Base-by-base conservation (phyloP, 2,329 filamentous ascomycete genomes). In the Cladosporium sphaerospermum region DNA sequence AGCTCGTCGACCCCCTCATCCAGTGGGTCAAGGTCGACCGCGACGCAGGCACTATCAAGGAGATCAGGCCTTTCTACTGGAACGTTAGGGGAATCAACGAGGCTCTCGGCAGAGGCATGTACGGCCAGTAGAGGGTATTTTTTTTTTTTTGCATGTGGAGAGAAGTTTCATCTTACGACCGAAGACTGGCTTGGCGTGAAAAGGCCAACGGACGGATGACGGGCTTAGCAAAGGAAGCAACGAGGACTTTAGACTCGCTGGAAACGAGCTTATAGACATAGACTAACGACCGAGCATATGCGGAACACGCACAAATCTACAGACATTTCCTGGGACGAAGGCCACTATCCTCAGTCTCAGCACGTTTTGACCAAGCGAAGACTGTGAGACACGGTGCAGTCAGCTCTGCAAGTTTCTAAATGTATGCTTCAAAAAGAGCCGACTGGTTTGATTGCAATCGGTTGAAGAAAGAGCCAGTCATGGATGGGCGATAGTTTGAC, bases 1-100 rank as follows among this genome's bases (percentile, higher is more conserved):
- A 66, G 47, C 43, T 66, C 45, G 31, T 62, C 3, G 63, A 56
- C 11, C 69, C 68, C 1, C 37, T 69, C 3, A 62, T 59, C 9
- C 69, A 71, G 57, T 56, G 60, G 7, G 47, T 70, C 6, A 66
- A 58, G 9, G 64, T 71, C 32, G 67, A 71, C 55, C 42, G 67
- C 11, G 63, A 66, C 14, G 63, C 61, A 7, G 68, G 66, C 1
- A 56, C 62, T 9, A 65, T 71, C 19, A 57, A 57, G 10, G 59
- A 63, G 19, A 64, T 70, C 0, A 62, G 59, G 49, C 62, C 68
- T 1, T 71, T 69, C 52, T 71, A 71, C 42, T 70, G 69, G 68
- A 65, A 71, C 54, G 67, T 71, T 2, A 54, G 46, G 44, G 58
- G 57, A 7, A 45, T 62, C 47, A 60, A 56, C 33, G 45, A 57